Evolutionary conservation across 2,329 filamentous ascomycete genomes (phyloP).

Genomic region (Sphaerulina populicola): DNA sequence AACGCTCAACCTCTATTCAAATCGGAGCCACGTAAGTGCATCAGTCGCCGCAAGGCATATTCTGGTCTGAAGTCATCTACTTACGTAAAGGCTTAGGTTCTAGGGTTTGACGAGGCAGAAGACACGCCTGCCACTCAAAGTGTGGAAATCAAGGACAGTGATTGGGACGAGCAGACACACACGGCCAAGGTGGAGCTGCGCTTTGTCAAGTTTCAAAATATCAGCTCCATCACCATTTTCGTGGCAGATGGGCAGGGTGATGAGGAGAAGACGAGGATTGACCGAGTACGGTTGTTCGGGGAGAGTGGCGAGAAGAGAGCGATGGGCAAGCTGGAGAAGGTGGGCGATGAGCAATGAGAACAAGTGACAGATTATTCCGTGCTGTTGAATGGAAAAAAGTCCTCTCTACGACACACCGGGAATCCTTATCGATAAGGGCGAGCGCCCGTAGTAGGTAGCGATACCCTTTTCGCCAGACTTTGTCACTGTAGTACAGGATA

Average conservation of each 20-base stretch:
- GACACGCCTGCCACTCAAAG: conserved; percentile 72
- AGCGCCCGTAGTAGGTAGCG: too few species aligned
- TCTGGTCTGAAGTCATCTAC: too few species aligned
- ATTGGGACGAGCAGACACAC: conserved; percentile 57
- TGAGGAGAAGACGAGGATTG: conserved; percentile 75
- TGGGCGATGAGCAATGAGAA: conserved; percentile 58
- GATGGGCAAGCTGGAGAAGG: conserved; percentile 91
- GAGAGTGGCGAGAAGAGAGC: conserved; percentile 86
- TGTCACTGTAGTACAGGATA: too few species aligned
- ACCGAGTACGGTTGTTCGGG: conserved; percentile 71
- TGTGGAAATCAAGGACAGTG: conserved; percentile 62
- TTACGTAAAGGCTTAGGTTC: conserved; percentile 35
- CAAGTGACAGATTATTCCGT: neutral
- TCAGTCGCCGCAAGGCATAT: too few species aligned
- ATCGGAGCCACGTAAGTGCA: conserved; percentile 59
- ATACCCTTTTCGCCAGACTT: too few species aligned
- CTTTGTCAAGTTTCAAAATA: conserved; percentile 96
- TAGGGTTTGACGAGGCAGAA: conserved; percentile 92
- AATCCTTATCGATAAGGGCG: too few species aligned
- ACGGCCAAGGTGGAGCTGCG: conserved; percentile 55
- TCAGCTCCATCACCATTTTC: conserved; percentile 78
- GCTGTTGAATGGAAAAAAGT: neutral
- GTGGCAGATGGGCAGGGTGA: conserved; percentile 74
- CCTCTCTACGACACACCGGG: too few species aligned
- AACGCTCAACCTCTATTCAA: conserved; percentile 77